These are phyloP conservation scores for Stachybotrys chlorohalonatus DNA, from an alignment of 2,329 filamentous ascomycete genomes.

Conservation along the genomic window DNA sequence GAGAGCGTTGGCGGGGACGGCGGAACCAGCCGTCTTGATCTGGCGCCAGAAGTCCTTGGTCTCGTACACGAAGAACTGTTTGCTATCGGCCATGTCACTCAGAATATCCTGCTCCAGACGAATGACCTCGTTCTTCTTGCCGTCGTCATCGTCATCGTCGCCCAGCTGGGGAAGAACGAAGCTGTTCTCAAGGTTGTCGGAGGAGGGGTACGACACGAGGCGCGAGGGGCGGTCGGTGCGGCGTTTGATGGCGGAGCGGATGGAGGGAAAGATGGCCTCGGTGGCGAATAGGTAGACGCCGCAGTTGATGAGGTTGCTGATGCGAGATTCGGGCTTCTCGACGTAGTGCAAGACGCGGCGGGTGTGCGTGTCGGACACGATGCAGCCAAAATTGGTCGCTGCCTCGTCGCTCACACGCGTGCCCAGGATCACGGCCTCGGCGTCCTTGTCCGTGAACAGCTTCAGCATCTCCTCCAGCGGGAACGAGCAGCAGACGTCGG, in stretches of 20 bases:
- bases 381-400: constrained; percentile 94
- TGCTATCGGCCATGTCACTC: constrained; percentile 89
- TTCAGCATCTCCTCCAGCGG: constrained; percentile 92
- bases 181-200: constrained; percentile 76
- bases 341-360: constrained; percentile 97
- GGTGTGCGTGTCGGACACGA: constrained; percentile 87
- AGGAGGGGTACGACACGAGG: constrained; percentile 89
- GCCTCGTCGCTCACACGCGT: constrained; percentile 86
- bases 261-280: constrained; percentile 93
- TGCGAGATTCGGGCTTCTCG: constrained; percentile 96
- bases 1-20: constrained; percentile 90
- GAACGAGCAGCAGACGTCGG: constrained; percentile 98
- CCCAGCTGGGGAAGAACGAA: constrained; percentile 32
- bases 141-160: constrained; percentile 61
- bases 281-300: constrained; percentile 96
- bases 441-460: constrained; percentile 89
- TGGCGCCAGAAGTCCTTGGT: constrained; percentile 99
- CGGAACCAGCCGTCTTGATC: constrained; percentile 98
- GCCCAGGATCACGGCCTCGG: constrained; percentile 91
- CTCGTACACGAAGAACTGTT: constrained; percentile 97
- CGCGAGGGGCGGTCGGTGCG: constrained; percentile 77
- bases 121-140: constrained; percentile 76
- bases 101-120: constrained; percentile 96
- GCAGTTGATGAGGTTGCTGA: constrained; percentile 98
- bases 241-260: constrained; percentile 89